Conservation (phyloP, 768 basidiomycete genomes). For the Lanmaoa pseudosensibilis region DNA sequence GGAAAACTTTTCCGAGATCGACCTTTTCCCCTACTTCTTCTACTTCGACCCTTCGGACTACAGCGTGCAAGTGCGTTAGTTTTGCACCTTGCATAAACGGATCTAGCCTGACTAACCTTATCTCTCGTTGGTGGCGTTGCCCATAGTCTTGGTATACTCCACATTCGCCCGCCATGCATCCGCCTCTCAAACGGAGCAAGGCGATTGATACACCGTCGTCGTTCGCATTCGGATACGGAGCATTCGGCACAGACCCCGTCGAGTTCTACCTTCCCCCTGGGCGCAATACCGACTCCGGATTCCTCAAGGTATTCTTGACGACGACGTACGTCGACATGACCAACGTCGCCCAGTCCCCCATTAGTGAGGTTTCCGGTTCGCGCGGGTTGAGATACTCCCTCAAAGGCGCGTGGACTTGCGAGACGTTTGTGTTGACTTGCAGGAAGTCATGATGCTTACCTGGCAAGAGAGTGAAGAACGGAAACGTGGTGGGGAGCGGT, state of each 20-base stretch:
- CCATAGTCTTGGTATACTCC: constrained; percentile 20
- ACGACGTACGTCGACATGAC: constrained; percentile 21
- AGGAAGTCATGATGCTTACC: not conserved
- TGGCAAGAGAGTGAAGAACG: no score
- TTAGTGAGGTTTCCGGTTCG: not conserved
- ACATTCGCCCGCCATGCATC: not conserved
- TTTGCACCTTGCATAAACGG: not conserved
- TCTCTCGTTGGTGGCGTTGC: not conserved
- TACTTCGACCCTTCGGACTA: constrained; percentile 27
- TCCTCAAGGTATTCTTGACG: constrained; percentile 25
- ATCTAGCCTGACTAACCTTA: not conserved
- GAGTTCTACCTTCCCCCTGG: constrained; percentile 13
- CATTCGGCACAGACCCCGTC: constrained; percentile 19
- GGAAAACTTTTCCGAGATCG: constrained; percentile 16
- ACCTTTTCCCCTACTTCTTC: constrained; percentile 26
- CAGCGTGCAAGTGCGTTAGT: constrained; percentile 10
- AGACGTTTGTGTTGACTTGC: constrained; percentile 24
- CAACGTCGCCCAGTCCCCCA: constrained; percentile 8
- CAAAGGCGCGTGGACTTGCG: constrained; percentile 15
- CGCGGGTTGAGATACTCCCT: not conserved
- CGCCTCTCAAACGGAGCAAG: constrained; percentile 8
- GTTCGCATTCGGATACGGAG: constrained; percentile 23
- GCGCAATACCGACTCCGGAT: constrained; percentile 13
- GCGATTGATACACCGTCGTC: constrained; percentile 5
- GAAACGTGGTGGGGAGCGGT: no score